These are phyloP conservation scores for Ormosia semicastrata DNA, from an alignment of 306 rosid genomes.

Conservation along the genomic window DNA sequence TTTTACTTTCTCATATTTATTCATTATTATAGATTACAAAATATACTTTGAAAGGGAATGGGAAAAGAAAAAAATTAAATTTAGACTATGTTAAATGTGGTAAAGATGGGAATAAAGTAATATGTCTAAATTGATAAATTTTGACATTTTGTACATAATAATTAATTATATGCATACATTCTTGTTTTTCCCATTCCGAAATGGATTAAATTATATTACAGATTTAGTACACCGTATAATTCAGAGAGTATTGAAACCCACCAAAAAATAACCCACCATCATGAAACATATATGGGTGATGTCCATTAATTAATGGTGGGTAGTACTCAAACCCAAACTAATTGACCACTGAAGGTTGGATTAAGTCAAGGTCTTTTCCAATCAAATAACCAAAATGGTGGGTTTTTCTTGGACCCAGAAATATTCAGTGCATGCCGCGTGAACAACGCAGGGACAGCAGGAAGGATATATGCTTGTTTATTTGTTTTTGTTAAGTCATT, in stretches of 20 bases:
- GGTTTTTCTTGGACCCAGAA: constrained; percentile 4
- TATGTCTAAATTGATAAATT: background rate
- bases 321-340: constrained; percentile 10
- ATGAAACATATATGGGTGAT: background rate
- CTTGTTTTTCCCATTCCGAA: background rate
- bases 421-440: constrained; percentile 42
- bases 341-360: constrained; percentile 14
- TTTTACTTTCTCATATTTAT: background rate
- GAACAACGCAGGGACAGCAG: constrained; percentile 43
- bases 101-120: background rate
- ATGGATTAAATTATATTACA: background rate
- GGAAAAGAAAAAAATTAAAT: background rate
- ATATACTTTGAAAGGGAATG: background rate
- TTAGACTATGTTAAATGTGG: background rate
- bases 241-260: background rate
- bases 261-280: background rate
- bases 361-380: constrained; percentile 29
- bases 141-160: background rate
- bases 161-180: background rate
- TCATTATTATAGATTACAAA: background rate
- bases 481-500: background rate
- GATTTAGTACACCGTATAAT: background rate
- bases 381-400: constrained; percentile 1
- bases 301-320: constrained; percentile 15
- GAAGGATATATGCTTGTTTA: background rate